Evolutionary conservation across 441 rosid genomes (phyloP).

Genomic region (Pelargonium citronellum): DNA sequence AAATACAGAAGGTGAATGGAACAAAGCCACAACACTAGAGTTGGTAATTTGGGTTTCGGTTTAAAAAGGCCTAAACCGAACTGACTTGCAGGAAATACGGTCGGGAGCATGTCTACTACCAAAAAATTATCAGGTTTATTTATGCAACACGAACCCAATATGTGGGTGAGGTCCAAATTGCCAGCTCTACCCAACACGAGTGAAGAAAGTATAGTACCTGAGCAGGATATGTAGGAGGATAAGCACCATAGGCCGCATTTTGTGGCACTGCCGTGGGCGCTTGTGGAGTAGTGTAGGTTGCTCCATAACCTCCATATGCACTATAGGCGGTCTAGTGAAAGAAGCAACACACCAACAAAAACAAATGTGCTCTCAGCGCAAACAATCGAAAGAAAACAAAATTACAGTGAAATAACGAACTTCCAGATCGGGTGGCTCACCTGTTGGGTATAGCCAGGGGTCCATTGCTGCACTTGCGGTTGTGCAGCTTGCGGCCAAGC

Average conservation of each 20-base stretch:
- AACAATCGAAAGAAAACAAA: background rate
- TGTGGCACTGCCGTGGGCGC: constrained; percentile 60
- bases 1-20: no score
- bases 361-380: background rate
- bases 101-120: no score
- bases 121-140: no score
- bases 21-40: no score
- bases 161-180: no score
- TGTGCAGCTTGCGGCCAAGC: constrained; percentile 77
- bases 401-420: background rate
- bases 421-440: constrained; percentile 20
- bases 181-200: no score
- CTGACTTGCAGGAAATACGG: no score
- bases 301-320: constrained; percentile 61
- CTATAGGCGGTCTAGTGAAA: constrained; percentile 29
- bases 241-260: constrained; percentile 64
- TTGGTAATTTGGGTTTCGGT: no score
- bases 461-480: constrained; percentile 64
- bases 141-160: no score
- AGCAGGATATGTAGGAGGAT: constrained; percentile 67
- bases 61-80: no score
- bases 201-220: constrained; percentile 44
- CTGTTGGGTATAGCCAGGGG: constrained; percentile 78
- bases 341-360: background rate
- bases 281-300: constrained; percentile 60